Evolutionary conservation across 2,329 filamentous ascomycete species (phyloP).

Genomic region (Chrysoporthe deuterocubensis): DNA sequence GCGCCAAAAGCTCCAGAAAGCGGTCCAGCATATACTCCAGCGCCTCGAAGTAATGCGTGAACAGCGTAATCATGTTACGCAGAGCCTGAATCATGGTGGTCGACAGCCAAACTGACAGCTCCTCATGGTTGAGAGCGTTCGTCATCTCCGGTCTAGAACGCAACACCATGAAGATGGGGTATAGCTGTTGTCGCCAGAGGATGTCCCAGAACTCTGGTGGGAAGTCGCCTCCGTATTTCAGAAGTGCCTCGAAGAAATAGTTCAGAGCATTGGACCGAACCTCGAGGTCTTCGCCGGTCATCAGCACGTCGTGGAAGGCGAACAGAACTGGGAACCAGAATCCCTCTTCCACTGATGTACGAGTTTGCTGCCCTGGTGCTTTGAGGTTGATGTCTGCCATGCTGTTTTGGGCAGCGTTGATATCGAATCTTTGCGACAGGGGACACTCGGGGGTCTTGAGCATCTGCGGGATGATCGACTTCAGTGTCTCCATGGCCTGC

Average conservation of each 20-base stretch:
- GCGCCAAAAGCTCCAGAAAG: conserved; percentile 90
- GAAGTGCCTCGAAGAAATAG: conserved; percentile 94
- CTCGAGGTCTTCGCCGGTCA: conserved; percentile 98
- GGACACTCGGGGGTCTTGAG: conserved; percentile 94
- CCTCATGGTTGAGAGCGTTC: conserved; percentile 93
- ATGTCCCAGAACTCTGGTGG: conserved; percentile 98
- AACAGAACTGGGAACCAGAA: conserved; percentile 99
- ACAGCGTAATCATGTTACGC: conserved; percentile 97
- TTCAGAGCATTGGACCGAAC: conserved; percentile 89
- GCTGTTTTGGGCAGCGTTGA: conserved; percentile 38
- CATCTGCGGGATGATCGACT: conserved; percentile 93
- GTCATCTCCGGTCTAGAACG: conserved; percentile 96
- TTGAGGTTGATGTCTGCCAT: conserved; percentile 49
- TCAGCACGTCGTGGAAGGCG: conserved; percentile 97
- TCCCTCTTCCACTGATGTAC: conserved; percentile 91
- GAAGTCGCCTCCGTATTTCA: conserved; percentile 88
- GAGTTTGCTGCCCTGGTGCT: conserved; percentile 62
- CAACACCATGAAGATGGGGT: conserved; percentile 97
- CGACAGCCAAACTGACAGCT: conserved; percentile 96
- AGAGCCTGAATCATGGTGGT: conserved; percentile 99
- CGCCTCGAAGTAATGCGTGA: conserved; percentile 97
- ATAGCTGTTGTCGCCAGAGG: conserved; percentile 93
- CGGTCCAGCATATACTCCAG: conserved; percentile 97
- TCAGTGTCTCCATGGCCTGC: conserved; percentile 92
- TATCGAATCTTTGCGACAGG: conserved; percentile 67